Evolutionary conservation across 768 basidiomycete species (phyloP).

Genomic region (Xerocomellus dryophilus): DNA sequence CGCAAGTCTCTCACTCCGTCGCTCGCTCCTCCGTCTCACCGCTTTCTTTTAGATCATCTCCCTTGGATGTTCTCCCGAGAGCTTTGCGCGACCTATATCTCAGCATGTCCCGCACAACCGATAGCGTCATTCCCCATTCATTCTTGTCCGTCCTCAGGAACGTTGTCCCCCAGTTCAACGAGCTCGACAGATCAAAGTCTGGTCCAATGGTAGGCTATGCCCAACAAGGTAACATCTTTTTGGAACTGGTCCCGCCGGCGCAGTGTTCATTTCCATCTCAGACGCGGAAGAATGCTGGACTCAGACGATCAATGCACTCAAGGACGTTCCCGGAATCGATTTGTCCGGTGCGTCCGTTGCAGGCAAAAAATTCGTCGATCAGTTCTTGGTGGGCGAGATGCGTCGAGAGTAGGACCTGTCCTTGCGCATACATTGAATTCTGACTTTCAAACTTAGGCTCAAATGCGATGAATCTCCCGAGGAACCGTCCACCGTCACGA

Average conservation of each 20-base stretch:
- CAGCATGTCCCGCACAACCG: constrained; percentile 72
- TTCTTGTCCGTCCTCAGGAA: constrained; percentile 73
- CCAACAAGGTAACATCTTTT: constrained; percentile 59
- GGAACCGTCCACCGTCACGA: constrained; percentile 60
- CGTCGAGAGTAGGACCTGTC: constrained; percentile 51
- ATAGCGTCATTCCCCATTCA: constrained; percentile 62
- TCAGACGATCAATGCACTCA: constrained; percentile 67
- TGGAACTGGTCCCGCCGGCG: not conserved
- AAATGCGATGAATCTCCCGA: constrained; percentile 80
- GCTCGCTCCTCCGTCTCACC: not conserved
- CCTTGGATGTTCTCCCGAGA: constrained; percentile 43
- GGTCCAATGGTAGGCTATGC: constrained; percentile 54
- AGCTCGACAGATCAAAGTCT: constrained; percentile 49
- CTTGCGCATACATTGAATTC: constrained; percentile 21
- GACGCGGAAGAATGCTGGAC: constrained; percentile 92
- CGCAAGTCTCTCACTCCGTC: constrained; percentile 37
- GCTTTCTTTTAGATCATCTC: constrained; percentile 29
- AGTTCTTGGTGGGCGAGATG: constrained; percentile 78
- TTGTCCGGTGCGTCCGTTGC: constrained; percentile 29
- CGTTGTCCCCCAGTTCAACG: constrained; percentile 88
- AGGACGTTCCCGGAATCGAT: constrained; percentile 57
- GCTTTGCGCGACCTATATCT: constrained; percentile 66
- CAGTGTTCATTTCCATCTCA: constrained; percentile 19
- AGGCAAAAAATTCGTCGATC: constrained; percentile 66
- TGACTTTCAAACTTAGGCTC: constrained; percentile 44